These are phyloP conservation scores for Talaromyces sp. DNA, from an alignment of 2,329 filamentous ascomycete genomes.

Conservation along the genomic window DNA sequence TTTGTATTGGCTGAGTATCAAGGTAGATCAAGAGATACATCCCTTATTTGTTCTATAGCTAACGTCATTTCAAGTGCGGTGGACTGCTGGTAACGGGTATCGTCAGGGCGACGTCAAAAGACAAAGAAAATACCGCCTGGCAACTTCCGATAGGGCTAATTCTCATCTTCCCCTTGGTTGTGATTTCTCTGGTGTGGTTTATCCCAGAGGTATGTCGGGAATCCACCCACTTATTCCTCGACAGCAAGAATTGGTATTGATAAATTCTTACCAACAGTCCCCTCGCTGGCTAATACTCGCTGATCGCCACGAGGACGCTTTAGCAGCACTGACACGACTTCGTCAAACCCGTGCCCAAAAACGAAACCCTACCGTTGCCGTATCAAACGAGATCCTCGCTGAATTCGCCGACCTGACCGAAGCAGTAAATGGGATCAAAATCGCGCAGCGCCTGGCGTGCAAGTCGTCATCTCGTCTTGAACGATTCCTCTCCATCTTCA, in stretches of 20 bases:
- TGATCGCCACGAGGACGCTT: neutral
- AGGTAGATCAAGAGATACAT: slow-evolving; percentile 1
- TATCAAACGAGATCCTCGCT: neutral
- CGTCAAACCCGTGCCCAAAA: neutral
- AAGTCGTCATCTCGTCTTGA: neutral
- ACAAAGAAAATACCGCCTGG: slow-evolving; percentile 31
- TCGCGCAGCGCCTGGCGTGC: neutral
- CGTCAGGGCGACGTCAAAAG: slow-evolving; percentile 16
- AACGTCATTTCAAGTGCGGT: slow-evolving; percentile 8
- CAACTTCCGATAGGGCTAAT: slow-evolving; percentile 25
- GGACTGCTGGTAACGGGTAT: slow-evolving; percentile 22
- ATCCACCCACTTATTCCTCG: neutral
- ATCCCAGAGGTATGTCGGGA: slow-evolving; percentile 24
- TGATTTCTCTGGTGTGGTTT: slow-evolving; percentile 27
- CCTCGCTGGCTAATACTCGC: neutral
- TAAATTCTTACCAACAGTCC: neutral
- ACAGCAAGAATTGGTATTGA: neutral
- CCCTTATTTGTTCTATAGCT: neutral
- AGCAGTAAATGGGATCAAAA: neutral
- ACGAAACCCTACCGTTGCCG: neutral
- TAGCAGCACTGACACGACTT: neutral
- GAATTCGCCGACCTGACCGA: neutral
- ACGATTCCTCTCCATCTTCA: slow-evolving; percentile 29
- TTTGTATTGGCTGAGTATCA: slow-evolving; percentile 23
- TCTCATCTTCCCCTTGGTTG: slow-evolving; percentile 23